Evolutionary conservation across 768 basidiomycete genomes (phyloP).

Genomic region (Neoboletus magnificus): DNA sequence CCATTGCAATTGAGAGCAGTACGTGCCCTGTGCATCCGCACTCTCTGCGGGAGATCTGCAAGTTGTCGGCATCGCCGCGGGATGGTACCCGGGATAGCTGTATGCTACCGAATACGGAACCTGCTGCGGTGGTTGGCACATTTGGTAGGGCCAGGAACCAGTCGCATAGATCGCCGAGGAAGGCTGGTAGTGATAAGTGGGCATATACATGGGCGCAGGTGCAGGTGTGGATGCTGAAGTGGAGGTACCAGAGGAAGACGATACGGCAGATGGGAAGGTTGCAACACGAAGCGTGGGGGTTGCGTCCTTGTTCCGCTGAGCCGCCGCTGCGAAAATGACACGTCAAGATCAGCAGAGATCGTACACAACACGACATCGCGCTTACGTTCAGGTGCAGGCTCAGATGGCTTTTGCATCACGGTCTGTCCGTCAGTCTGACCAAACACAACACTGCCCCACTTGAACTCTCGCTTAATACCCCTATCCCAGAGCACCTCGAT

Average conservation of each 20-base stretch:
- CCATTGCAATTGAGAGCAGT: conserved; percentile 32
- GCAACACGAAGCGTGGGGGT: conserved; percentile 21
- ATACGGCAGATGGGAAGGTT: conserved; percentile 20
- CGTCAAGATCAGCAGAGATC: conserved; percentile 9
- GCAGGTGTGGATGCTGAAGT: conserved; percentile 16
- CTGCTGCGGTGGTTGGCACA: conserved; percentile 19
- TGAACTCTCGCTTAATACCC: conserved; percentile 71
- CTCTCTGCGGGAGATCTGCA: conserved; percentile 14
- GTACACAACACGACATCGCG: conserved; percentile 1
- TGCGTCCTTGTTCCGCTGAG: conserved; percentile 10
- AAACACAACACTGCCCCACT: conserved; percentile 78
- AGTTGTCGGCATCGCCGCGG: conserved; percentile 8
- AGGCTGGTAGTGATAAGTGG: conserved; percentile 21
- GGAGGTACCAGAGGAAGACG: conserved; percentile 22
- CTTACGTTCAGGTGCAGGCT: conserved; percentile 51
- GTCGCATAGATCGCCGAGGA: conserved; percentile 17
- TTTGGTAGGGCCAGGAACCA: conserved; percentile 35
- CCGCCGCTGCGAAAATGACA: conserved; percentile 12
- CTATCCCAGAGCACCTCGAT: conserved; percentile 83
- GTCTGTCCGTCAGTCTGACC: conserved; percentile 64
- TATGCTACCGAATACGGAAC: conserved; percentile 21
- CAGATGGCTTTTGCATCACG: conserved; percentile 69
- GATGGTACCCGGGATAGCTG: conserved; percentile 23
- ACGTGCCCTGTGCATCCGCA: conserved; percentile 23
- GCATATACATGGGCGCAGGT: conserved; percentile 19